Evolutionary conservation across 2,329 filamentous ascomycete genomes (phyloP).

Genomic region (Aspergillus hiratsukae): DNA sequence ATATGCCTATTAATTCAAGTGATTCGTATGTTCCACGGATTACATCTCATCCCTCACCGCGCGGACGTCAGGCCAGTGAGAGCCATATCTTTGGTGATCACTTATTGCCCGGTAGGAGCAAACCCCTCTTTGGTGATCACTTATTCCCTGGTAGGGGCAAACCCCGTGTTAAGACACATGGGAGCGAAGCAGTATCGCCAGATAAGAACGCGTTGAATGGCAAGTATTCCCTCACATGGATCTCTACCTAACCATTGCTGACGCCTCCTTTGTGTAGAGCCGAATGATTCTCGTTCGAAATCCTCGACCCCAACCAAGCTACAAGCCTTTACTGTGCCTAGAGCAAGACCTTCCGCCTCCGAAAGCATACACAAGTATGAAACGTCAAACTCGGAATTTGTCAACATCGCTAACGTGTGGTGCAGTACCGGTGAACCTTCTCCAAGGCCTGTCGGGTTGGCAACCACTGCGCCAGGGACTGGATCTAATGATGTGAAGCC

Average conservation of each 20-base stretch:
- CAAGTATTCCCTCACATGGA: background rate
- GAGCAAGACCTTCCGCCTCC: background rate
- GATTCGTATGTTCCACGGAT: background rate
- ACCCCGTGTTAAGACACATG: background rate
- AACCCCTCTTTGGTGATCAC: slow-evolving; percentile 18
- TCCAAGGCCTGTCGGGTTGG: background rate
- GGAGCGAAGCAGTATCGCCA: background rate
- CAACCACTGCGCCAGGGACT: background rate
- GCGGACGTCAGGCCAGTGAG: background rate
- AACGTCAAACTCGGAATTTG: background rate
- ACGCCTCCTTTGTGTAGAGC: background rate
- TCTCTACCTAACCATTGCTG: background rate
- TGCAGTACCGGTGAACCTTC: background rate
- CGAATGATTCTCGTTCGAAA: background rate
- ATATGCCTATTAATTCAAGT: background rate
- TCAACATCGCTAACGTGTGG: background rate
- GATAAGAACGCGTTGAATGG: background rate
- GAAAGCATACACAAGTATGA: background rate
- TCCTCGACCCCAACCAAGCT: background rate
- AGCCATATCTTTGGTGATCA: slow-evolving; percentile 18
- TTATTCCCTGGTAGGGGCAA: slow-evolving; percentile 16
- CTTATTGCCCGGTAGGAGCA: slow-evolving; percentile 17
- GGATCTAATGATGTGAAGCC: background rate
- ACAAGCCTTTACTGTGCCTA: background rate
- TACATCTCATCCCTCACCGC: background rate